These are phyloP conservation scores for Colletotrichum lupini DNA, from an alignment of 2,329 filamentous ascomycete species.

Conservation along the genomic window DNA sequence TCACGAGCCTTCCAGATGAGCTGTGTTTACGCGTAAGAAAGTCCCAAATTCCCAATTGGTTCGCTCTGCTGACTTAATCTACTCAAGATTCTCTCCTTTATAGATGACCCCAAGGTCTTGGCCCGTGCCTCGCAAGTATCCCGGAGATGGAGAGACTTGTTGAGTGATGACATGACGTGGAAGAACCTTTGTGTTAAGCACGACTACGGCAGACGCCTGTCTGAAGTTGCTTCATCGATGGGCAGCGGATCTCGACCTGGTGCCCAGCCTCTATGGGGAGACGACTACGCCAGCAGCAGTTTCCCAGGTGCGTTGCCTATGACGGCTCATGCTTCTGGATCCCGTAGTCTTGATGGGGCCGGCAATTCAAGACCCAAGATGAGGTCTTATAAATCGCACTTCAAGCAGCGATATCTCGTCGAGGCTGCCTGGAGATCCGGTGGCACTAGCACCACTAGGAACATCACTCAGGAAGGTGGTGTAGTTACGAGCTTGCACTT, in stretches of 20 bases:
- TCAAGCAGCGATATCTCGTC: conserved; percentile 97
- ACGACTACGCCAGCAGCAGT: conserved; percentile 49
- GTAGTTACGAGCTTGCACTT: conserved; percentile 96
- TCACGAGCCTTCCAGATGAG: conserved; percentile 91
- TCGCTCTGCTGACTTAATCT: background rate
- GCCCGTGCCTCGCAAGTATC: conserved; percentile 97
- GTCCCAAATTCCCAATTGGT: too few relatives aligned
- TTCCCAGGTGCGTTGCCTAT: conserved; percentile 57
- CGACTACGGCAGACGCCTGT: conserved; percentile 77
- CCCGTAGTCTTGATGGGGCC: conserved; percentile 68
- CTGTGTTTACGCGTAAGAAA: conserved; percentile 83
- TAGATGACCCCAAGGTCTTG: conserved; percentile 95
- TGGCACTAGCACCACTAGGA: conserved; percentile 82
- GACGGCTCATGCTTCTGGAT: conserved; percentile 48
- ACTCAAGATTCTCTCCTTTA: conserved; percentile 87
- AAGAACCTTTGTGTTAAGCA: conserved; percentile 97
- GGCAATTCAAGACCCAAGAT: conserved; percentile 68
- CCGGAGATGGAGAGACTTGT: conserved; percentile 88
- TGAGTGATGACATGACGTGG: conserved; percentile 98
- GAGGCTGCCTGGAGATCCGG: conserved; percentile 97
- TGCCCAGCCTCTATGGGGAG: conserved; percentile 25
- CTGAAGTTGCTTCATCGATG: conserved; percentile 52
- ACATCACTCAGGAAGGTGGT: conserved; percentile 95
- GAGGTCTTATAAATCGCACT: conserved; percentile 93
- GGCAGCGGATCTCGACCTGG: conserved; percentile 22